Conservation (phyloP, 176 grass and related monocot species). For the Pontederia crassipes region DNA sequence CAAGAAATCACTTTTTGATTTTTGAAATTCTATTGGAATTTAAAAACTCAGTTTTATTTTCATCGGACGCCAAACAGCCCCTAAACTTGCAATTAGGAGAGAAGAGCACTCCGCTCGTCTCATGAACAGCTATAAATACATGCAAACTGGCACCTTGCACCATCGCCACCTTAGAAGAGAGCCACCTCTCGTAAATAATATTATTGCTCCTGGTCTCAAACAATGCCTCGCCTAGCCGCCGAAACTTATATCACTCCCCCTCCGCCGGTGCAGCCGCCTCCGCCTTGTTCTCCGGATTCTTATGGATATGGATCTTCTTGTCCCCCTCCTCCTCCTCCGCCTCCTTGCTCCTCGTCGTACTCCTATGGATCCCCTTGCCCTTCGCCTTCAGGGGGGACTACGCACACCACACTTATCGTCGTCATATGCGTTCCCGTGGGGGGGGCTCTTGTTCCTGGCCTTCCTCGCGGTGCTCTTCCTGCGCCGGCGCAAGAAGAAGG, state of each 20-base stretch:
- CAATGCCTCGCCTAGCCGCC: too few relatives aligned
- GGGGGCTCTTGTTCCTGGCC: conserved; percentile 5
- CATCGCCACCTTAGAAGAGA: neutral
- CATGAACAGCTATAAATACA: too few relatives aligned
- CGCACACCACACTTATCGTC: neutral
- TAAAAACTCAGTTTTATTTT: too few relatives aligned
- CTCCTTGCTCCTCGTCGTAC: neutral
- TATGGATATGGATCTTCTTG: too few relatives aligned
- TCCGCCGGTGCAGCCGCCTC: neutral
- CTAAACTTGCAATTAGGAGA: too few relatives aligned
- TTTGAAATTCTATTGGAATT: too few relatives aligned
- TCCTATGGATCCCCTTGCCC: neutral
- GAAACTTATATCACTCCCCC: neutral
- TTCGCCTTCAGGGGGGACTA: neutral
- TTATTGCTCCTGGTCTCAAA: too few relatives aligned
- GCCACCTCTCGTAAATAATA: too few relatives aligned
- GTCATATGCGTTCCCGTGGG: neutral
- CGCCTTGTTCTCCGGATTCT: neutral
- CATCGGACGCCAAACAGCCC: too few relatives aligned
- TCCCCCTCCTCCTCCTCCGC: neutral
- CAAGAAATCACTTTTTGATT: too few relatives aligned
- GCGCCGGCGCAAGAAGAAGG: neutral
- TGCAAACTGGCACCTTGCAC: neutral
- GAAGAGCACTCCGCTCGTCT: too few relatives aligned
- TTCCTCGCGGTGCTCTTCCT: conserved; percentile 5